Conservation (phyloP, 2,329 filamentous ascomycete genomes). For the Fusarium dimerum region DNA sequence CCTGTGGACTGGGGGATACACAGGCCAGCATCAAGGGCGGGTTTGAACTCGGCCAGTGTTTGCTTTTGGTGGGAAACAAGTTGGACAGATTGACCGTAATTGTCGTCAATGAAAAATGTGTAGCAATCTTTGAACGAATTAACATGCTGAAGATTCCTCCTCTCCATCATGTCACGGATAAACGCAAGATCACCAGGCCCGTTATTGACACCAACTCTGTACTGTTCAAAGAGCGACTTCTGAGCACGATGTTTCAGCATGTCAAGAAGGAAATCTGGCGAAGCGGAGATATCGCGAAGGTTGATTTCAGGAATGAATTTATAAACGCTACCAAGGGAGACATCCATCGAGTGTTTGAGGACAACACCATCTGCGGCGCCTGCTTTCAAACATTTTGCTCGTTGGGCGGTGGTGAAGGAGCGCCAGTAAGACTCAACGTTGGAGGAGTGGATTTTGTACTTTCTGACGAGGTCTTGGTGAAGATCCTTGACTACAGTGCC, state of each 20-base stretch:
- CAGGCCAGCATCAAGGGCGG: slow-evolving; percentile 22
- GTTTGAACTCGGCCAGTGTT: slow-evolving; percentile 10
- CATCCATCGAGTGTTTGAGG: slow-evolving; percentile 37
- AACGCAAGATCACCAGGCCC: slow-evolving; percentile 37
- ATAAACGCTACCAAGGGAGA: slow-evolving; percentile 37
- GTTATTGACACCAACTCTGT: slow-evolving; percentile 30
- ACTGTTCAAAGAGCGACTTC: slow-evolving; percentile 36
- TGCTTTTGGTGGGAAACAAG: slow-evolving; percentile 10
- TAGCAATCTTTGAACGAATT: slow-evolving; percentile 33
- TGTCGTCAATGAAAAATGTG: slow-evolving; percentile 37
- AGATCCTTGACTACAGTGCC: no score
- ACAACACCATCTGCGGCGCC: slow-evolving; percentile 35
- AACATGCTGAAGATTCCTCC: slow-evolving; percentile 32
- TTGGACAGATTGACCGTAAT: slow-evolving; percentile 40
- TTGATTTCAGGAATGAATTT: slow-evolving; percentile 48
- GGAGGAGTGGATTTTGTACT: no score
- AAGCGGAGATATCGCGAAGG: slow-evolving; percentile 39
- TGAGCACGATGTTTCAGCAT: slow-evolving; percentile 41
- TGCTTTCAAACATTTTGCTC: slow-evolving; percentile 36
- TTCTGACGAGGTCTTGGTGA: no score
- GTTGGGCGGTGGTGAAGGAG: slow-evolving; percentile 36
- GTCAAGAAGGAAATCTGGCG: slow-evolving; percentile 40
- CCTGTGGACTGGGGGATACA: slow-evolving; percentile 32
- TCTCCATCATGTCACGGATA: slow-evolving; percentile 38
- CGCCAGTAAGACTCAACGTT: slow-evolving; percentile 32